Conservation (phyloP, 2,329 filamentous ascomycete genomes). For the Phialemonium atrogriseum region DNA sequence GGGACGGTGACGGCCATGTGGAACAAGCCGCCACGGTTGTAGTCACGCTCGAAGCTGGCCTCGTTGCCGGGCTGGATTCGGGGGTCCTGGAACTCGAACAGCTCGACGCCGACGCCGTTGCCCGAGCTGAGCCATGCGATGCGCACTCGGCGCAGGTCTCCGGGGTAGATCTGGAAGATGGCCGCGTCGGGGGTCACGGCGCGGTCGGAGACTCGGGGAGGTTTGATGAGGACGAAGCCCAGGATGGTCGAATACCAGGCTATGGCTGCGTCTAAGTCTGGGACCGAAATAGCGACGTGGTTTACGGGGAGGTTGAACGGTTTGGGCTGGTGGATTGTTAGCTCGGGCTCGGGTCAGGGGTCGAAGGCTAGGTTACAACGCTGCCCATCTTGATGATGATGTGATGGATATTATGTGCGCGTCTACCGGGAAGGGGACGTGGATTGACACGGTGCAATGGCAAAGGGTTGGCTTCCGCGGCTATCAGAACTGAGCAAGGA, state of each 20-base stretch:
- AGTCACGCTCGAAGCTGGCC: slow-evolving; percentile 10
- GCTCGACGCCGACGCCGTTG: slow-evolving; percentile 23
- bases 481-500: too few species aligned
- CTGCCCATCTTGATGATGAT: too few species aligned
- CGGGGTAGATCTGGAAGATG: slow-evolving; percentile 22
- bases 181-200: slow-evolving; percentile 13
- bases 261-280: slow-evolving; percentile 1
- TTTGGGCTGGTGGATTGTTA: too few species aligned
- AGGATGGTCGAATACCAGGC: slow-evolving; percentile 1
- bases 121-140: slow-evolving; percentile 20
- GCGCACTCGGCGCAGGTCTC: slow-evolving; percentile 18
- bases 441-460: too few species aligned
- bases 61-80: slow-evolving; percentile 5
- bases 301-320: slow-evolving; percentile 1
- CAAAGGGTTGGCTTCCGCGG: too few species aligned
- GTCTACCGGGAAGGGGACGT: too few species aligned
- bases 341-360: too few species aligned
- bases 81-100: slow-evolving; percentile 24
- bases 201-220: not conserved
- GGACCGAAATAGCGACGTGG: slow-evolving; percentile 3
- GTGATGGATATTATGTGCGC: too few species aligned
- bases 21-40: slow-evolving; percentile 22
- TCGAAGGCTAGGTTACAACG: too few species aligned
- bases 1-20: slow-evolving; percentile 23
- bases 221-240: not conserved